These are phyloP conservation scores for Kodamaea suecica DNA, from an alignment of 1,139 yeast species.

Conservation along the genomic window DNA sequence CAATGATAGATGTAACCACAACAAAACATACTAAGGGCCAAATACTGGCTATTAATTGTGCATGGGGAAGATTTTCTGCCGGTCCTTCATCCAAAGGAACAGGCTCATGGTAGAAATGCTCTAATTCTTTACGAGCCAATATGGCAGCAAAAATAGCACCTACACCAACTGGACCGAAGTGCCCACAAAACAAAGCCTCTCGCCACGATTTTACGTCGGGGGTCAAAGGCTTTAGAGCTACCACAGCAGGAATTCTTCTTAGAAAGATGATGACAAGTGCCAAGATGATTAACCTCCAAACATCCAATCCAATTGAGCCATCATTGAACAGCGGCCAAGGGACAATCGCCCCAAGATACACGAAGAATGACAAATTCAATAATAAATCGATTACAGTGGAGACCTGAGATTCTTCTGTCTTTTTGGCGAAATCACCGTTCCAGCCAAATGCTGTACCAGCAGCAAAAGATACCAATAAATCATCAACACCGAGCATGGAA, in stretches of 20 bases:
- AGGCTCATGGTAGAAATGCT: conserved; percentile 52
- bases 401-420: conserved; percentile 88
- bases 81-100: conserved; percentile 64
- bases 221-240: conserved; percentile 73
- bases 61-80: conserved; percentile 50
- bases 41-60: conserved; percentile 66
- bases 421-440: conserved; percentile 90
- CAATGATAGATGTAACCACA: conserved; percentile 81
- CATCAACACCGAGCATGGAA: conserved; percentile 88
- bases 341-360: conserved; percentile 88
- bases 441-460: conserved; percentile 97
- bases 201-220: conserved; percentile 95
- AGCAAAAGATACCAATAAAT: conserved; percentile 85
- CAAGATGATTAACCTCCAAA: conserved; percentile 81
- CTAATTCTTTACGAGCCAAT: conserved; percentile 77
- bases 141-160: conserved; percentile 93
- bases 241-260: conserved; percentile 84
- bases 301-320: conserved; percentile 59
- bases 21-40: conserved; percentile 93
- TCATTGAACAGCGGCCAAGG: conserved; percentile 89
- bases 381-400: conserved; percentile 88
- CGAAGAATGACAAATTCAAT: conserved; percentile 82
- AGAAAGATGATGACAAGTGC: conserved; percentile 82
- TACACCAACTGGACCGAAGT: conserved; percentile 97
- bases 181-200: conserved; percentile 94